These are phyloP conservation scores for Teunomyces lycoperdinae DNA, from an alignment of 805 yeast species.

Conservation along the genomic window DNA sequence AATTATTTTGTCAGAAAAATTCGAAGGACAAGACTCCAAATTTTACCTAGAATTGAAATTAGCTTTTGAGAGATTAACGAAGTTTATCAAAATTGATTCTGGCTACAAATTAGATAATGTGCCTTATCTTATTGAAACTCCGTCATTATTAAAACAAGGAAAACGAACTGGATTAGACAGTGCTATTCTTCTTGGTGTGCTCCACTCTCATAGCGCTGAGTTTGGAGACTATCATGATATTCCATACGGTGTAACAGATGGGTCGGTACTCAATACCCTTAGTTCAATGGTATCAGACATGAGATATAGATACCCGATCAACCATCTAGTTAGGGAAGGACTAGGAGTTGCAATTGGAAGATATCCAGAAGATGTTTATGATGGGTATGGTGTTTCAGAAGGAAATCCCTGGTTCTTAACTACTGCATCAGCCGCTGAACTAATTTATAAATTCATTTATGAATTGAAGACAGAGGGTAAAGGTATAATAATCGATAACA, in stretches of 20 bases:
- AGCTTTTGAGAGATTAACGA: slow-evolving; percentile 33
- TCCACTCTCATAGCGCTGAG: slow-evolving; percentile 48
- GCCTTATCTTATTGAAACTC: slow-evolving; percentile 71
- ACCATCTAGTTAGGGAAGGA: slow-evolving; percentile 40
- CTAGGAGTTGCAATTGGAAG: slow-evolving; percentile 77
- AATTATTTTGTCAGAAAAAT: slow-evolving; percentile 29
- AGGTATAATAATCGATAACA: slow-evolving; percentile 43
- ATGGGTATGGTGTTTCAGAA: slow-evolving; percentile 66
- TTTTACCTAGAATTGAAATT: slow-evolving; percentile 27
- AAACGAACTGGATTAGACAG: slow-evolving; percentile 73
- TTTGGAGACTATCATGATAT: slow-evolving; percentile 35
- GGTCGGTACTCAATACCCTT: slow-evolving; percentile 60
- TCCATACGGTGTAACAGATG: slow-evolving; percentile 64
- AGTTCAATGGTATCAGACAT: slow-evolving; percentile 61
- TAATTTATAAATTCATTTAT: slow-evolving; percentile 53
- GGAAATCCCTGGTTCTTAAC: slow-evolving; percentile 95
- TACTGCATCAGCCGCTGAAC: slow-evolving; percentile 66
- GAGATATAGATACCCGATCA: slow-evolving; percentile 75
- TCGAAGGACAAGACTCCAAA: slow-evolving; percentile 17
- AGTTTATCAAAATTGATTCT: slow-evolving; percentile 37
- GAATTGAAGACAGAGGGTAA: slow-evolving; percentile 36
- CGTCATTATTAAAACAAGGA: slow-evolving; percentile 37
- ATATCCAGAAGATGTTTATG: slow-evolving; percentile 89
- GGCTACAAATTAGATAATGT: slow-evolving; percentile 36
- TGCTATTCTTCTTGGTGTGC: slow-evolving; percentile 59